Conservation (phyloP, 441 rosid species). For the Mallotus japonicus region DNA sequence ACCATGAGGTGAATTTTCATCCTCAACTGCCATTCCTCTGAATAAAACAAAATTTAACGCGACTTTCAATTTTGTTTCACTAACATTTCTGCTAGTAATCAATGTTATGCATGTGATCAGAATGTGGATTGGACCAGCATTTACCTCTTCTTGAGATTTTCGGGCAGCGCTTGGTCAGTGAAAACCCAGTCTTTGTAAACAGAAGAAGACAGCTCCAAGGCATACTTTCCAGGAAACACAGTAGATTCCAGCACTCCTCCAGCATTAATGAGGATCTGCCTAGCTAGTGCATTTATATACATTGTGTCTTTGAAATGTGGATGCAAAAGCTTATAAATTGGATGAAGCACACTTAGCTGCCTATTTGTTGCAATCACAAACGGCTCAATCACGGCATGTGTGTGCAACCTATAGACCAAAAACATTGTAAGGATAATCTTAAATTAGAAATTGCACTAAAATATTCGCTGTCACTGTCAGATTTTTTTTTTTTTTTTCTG, state of each 20-base stretch:
- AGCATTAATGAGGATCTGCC: constrained; percentile 66
- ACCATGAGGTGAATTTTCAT: constrained; percentile 51
- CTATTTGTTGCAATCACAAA: constrained; percentile 76
- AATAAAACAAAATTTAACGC: background rate
- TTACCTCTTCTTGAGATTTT: constrained; percentile 75
- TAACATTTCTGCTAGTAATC: too few species aligned
- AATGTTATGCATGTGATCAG: too few species aligned
- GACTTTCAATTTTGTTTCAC: too few species aligned
- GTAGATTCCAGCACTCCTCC: constrained; percentile 68
- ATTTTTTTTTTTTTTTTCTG: too few species aligned
- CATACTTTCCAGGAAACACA: constrained; percentile 64
- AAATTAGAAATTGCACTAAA: background rate
- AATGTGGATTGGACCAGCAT: background rate
- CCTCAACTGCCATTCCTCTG: constrained; percentile 84
- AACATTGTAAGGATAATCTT: background rate
- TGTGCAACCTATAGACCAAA: constrained; percentile 38
- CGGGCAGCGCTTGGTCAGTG: constrained; percentile 74
- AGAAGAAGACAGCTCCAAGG: constrained; percentile 70
- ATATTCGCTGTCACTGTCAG: background rate
- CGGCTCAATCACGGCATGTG: constrained; percentile 76
- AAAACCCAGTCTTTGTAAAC: constrained; percentile 67
- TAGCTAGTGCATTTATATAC: constrained; percentile 76
- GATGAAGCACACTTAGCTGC: constrained; percentile 75
- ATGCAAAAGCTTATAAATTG: constrained; percentile 64
- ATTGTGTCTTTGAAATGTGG: constrained; percentile 87